These are phyloP conservation scores for Scedosporium apiospermum DNA, from an alignment of 2,329 filamentous ascomycete species.

Conservation along the genomic window DNA sequence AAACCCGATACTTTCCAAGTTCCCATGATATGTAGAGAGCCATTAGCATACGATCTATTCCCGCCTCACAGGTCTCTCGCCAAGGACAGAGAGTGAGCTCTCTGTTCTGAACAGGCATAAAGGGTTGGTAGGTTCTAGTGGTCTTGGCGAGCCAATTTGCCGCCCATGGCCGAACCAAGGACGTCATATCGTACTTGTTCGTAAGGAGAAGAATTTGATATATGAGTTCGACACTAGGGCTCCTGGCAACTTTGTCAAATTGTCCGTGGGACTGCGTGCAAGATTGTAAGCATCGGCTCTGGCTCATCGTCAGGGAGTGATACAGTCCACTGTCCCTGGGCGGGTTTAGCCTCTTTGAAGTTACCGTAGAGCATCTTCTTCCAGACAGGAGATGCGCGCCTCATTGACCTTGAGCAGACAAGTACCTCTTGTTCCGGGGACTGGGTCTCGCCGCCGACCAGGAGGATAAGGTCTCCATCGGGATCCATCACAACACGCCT, in stretches of 20 bases:
- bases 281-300: background rate
- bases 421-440: background rate
- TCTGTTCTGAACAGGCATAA: too few species aligned
- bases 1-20: too few species aligned
- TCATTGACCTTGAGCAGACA: conserved; percentile 7
- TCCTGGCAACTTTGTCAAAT: background rate
- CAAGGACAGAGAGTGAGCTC: too few species aligned
- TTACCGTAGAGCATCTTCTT: conserved; percentile 9
- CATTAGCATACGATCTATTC: too few species aligned
- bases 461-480: background rate
- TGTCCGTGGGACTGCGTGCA: background rate
- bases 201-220: background rate
- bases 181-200: background rate
- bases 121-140: too few species aligned
- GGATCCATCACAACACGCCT: background rate
- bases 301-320: background rate
- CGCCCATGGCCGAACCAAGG: background rate
- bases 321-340: background rate
- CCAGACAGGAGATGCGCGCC: conserved; percentile 7
- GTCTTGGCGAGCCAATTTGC: background rate
- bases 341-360: conserved; percentile 9
- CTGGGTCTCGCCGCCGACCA: background rate
- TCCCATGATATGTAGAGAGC: too few species aligned
- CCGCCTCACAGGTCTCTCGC: too few species aligned
- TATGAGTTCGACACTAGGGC: background rate